Evolutionary conservation across 2,329 filamentous ascomycete species (phyloP).

Genomic region (Claviceps arundinis): DNA sequence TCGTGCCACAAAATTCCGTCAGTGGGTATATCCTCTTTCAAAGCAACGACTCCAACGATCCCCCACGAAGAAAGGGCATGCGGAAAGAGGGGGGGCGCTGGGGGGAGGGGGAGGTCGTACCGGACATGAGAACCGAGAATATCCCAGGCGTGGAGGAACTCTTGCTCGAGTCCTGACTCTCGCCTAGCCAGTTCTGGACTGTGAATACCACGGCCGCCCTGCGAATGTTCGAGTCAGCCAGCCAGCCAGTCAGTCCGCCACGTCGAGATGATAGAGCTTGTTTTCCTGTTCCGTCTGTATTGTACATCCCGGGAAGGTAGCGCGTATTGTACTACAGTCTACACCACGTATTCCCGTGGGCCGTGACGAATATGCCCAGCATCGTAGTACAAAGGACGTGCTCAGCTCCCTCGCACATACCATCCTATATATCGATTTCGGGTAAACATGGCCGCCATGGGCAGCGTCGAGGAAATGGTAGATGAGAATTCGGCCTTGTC

Average conservation of each 20-base stretch:
- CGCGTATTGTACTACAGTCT: no score
- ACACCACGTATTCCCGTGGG: no score
- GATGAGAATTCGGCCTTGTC: conserved; percentile 57
- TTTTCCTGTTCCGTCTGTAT: no score
- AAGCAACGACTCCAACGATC: no score
- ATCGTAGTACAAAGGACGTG: no score
- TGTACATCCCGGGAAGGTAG: no score
- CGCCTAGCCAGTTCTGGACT: conserved; percentile 63
- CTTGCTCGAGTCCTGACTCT: conserved; percentile 54
- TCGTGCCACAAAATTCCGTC: no score
- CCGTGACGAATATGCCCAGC: no score
- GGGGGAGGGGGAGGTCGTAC: conserved; percentile 35
- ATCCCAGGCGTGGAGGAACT: conserved; percentile 51
- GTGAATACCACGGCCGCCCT: conserved; percentile 64
- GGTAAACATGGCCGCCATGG: conserved; percentile 93
- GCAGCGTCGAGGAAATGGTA: conserved; percentile 63
- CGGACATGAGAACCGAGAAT: conserved; percentile 66
- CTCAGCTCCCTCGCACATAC: conserved; percentile 22
- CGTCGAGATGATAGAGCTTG: no score
- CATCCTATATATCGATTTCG: conserved; percentile 70
- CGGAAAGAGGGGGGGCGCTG: background rate
- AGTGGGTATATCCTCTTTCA: no score
- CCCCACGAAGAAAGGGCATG: no score
- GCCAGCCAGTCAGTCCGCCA: no score
- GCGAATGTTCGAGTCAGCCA: background rate